These are phyloP conservation scores for Hymenoscyphus linearis DNA, from an alignment of 2,329 filamentous ascomycete genomes.

Conservation along the genomic window DNA sequence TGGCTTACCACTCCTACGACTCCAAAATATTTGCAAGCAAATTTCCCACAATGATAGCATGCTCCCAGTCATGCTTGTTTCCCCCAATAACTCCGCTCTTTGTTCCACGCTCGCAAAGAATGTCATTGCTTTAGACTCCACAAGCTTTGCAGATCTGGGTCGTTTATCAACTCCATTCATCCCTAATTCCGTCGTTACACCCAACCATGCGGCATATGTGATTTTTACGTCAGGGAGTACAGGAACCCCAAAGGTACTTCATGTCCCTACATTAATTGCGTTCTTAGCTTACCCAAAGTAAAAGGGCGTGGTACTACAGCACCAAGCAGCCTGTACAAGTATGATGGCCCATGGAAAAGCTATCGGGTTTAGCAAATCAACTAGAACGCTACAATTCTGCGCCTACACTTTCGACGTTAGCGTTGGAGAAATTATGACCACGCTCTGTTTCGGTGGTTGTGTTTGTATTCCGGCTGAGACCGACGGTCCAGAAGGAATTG, in stretches of 20 bases:
- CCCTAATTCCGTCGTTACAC: not conserved
- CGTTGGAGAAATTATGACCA: constrained; percentile 30
- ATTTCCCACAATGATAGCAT: too few species aligned
- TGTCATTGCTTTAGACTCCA: too few species aligned
- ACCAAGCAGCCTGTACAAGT: constrained; percentile 9
- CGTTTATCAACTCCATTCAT: too few species aligned
- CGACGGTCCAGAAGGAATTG: constrained; percentile 35
- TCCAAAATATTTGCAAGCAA: too few species aligned
- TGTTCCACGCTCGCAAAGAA: too few species aligned
- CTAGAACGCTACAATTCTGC: constrained; percentile 23
- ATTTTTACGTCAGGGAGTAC: constrained; percentile 1
- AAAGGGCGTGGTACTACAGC: constrained; percentile 24
- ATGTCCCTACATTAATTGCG: not conserved
- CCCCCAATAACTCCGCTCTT: too few species aligned
- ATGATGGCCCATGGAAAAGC: not conserved
- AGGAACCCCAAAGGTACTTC: not conserved
- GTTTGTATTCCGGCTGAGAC: constrained; percentile 38
- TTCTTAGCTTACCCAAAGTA: too few species aligned
- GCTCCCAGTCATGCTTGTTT: too few species aligned
- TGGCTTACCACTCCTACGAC: too few species aligned
- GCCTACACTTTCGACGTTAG: constrained; percentile 38
- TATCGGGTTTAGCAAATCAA: not conserved
- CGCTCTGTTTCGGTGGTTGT: constrained; percentile 34
- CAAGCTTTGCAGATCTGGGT: too few species aligned
- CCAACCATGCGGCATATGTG: not conserved